phyloP scores from a whole-genome alignment of 345 rosid genomes.

The Boechera stricta region DNA sequence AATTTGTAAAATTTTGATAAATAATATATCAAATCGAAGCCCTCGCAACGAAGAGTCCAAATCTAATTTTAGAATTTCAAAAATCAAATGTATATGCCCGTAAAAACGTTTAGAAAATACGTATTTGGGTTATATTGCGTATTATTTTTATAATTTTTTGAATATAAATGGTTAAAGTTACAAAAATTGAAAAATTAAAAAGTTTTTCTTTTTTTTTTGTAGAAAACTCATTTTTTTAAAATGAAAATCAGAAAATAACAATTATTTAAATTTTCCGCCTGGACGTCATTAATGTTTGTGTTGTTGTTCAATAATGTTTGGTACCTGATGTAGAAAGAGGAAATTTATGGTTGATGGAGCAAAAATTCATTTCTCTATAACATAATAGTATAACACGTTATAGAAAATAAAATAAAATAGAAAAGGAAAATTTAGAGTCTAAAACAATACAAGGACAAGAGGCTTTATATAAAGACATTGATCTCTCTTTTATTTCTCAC shows the following conservation, averaged over 20 bases:
- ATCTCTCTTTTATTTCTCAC: slow-evolving; percentile 33
- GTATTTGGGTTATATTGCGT: no score
- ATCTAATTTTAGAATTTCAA: no score
- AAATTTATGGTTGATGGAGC: slow-evolving; percentile 35
- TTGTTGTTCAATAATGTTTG: slow-evolving; percentile 41
- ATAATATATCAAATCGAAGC: no score
- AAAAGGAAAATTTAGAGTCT: neutral
- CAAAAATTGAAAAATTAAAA: no score
- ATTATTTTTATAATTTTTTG: no score
- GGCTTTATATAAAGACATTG: slow-evolving; percentile 49
- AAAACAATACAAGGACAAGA: slow-evolving; percentile 17
- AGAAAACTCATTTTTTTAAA: neutral
- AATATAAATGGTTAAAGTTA: no score
- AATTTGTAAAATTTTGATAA: no score
- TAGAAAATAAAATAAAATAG: neutral
- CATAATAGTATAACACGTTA: neutral
- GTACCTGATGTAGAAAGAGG: slow-evolving; percentile 35
- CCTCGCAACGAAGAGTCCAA: no score
- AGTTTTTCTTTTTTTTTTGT: no score
- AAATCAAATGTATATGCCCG: no score
- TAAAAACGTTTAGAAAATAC: no score
- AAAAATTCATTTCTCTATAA: neutral
- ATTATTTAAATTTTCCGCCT: neutral
- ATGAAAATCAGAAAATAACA: neutral
- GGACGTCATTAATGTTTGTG: slow-evolving; percentile 31